phyloP scores from a whole-genome alignment of 2,329 filamentous ascomycete species.

The Zasmidium cellare region DNA sequence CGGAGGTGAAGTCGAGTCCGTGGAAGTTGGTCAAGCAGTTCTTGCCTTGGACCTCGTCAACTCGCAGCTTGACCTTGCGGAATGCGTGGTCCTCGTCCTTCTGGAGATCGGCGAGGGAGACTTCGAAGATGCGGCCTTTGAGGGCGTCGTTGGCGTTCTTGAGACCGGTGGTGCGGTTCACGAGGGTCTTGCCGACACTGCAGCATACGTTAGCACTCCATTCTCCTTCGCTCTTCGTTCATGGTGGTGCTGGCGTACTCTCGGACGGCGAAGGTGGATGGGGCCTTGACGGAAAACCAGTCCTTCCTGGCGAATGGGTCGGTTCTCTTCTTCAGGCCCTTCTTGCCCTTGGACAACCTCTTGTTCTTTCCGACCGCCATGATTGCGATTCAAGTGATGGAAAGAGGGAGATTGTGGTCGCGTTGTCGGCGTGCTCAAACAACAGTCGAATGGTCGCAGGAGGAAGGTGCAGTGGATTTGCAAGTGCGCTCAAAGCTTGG shows the following conservation, averaged over 20 bases:
- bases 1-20: slow-evolving; percentile 99
- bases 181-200: slow-evolving; percentile 99
- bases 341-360: slow-evolving; percentile 99
- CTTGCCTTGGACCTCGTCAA: slow-evolving; percentile 99
- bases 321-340: slow-evolving; percentile 99
- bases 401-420: slow-evolving; percentile 22
- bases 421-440: slow-evolving; percentile 15
- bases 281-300: slow-evolving; percentile 98
- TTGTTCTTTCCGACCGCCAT: slow-evolving; percentile 97
- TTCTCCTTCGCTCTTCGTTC: slow-evolving; percentile 3
- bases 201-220: slow-evolving; percentile 37
- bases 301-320: slow-evolving; percentile 98
- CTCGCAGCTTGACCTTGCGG: slow-evolving; percentile 98
- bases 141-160: slow-evolving; percentile 99
- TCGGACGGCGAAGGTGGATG: slow-evolving; percentile 91
- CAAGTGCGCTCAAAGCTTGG: not conserved
- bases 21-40: slow-evolving; percentile 99
- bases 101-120: slow-evolving; percentile 97
- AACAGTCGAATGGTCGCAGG: not conserved
- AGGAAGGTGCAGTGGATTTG: not conserved
- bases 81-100: slow-evolving; percentile 99
- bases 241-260: slow-evolving; percentile 66
- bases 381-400: slow-evolving; percentile 31
- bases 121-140: slow-evolving; percentile 98
- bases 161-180: slow-evolving; percentile 98